phyloP scores from a whole-genome alignment of 805 yeast genomes.

The Metschnikowia lochheadii region DNA sequence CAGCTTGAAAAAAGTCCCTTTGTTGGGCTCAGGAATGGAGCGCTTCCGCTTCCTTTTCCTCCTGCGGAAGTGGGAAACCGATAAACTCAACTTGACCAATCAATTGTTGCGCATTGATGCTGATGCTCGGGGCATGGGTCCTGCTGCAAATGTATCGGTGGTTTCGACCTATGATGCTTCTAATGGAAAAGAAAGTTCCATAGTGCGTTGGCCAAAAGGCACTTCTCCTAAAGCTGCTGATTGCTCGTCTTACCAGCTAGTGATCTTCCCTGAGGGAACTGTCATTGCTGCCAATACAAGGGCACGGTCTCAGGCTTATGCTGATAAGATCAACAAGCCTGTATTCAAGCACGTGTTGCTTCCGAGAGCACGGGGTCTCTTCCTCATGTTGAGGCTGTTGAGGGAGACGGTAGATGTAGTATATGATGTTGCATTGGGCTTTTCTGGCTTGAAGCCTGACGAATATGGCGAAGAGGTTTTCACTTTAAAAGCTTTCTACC shows the following conservation, averaged over 20 bases:
- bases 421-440: slow-evolving; percentile 82
- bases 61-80: slow-evolving; percentile 82
- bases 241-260: slow-evolving; percentile 47
- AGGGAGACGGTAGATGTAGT: slow-evolving; percentile 50
- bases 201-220: slow-evolving; percentile 32
- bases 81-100: slow-evolving; percentile 54
- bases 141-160: slow-evolving; percentile 39
- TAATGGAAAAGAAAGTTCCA: not conserved
- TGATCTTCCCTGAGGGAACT: slow-evolving; percentile 94
- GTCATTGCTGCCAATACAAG: slow-evolving; percentile 68
- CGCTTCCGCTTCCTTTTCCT: slow-evolving; percentile 74
- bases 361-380: slow-evolving; percentile 83
- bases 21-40: slow-evolving; percentile 83
- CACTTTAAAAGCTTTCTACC: slow-evolving; percentile 58
- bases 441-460: slow-evolving; percentile 59
- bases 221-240: slow-evolving; percentile 2
- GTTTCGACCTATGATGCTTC: slow-evolving; percentile 16
- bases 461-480: slow-evolving; percentile 77
- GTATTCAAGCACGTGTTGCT: slow-evolving; percentile 61
- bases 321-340: slow-evolving; percentile 46
- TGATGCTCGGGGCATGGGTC: slow-evolving; percentile 55
- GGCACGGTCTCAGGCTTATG: slow-evolving; percentile 52
- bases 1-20: slow-evolving; percentile 61
- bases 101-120: slow-evolving; percentile 57
- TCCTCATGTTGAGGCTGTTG: slow-evolving; percentile 58